Evolutionary conservation across 805 yeast species (phyloP), one percentile per base, ranked within the genome.

Genomic region (Metschnikowia kofuensis): DNA sequence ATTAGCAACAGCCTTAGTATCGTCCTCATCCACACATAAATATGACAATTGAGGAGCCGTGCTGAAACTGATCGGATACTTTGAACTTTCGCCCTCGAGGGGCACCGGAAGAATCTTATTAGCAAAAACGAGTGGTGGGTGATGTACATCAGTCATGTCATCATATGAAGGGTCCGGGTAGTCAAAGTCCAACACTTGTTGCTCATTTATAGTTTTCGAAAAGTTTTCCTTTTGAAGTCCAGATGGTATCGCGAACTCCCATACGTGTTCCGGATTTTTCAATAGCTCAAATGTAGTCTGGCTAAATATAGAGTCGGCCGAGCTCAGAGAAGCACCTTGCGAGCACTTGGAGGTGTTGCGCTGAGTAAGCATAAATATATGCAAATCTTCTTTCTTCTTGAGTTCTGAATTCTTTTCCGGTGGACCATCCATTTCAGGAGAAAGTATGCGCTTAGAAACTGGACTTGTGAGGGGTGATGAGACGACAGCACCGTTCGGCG

Each of bases 151-250:
- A 1, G 64, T 58, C 0, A 70, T 56, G 13, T 76, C 73, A 28
- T 83, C 76, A 56, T 81, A 91, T 54, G 67, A 81, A 0, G 97
- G 96, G 52, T 80, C 85, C 1, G 57, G 49, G 59, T 85, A 84
- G 12, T 81, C 75, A 12, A 80, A 65, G 53, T 77, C 73, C 2
- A 86, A 75, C 12, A 76, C 56, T 0, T 83, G 84, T 27, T 61
- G 54, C 0, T 63, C 63, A 31, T 77, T 81, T 30, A 87, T 68
- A 12, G 58, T 47, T 2, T 54, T 31, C 11, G 56, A 37, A 6
- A 64, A 51, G 7, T 46, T 50, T 1, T 42, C 31, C 15, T 59
- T 64, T 1, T 39, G 30, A 7, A 69, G 43, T 1, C 16, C 34
- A 1, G 49, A 49, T 2, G 70, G 69, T 1, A 60, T 38, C 1